Conservation (phyloP, 1,139 yeast species). For the Saccharomyces uvarum region DNA sequence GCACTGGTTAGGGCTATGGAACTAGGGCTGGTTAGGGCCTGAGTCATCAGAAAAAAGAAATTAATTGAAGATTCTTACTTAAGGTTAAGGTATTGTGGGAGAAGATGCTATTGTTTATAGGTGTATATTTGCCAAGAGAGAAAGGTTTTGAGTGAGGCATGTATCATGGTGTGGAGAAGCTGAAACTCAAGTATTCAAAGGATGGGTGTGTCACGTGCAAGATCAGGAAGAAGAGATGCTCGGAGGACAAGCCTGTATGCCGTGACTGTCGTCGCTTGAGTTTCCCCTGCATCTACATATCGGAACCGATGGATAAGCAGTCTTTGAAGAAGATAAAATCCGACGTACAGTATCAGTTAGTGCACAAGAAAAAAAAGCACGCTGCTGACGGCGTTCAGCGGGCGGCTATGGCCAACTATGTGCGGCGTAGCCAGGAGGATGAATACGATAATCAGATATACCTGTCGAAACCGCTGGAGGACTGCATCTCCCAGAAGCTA, state of each 20-base stretch:
- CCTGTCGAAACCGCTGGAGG: constrained; percentile 17
- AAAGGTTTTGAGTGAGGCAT: neutral
- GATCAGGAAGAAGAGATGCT: constrained; percentile 54
- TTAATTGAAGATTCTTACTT: neutral
- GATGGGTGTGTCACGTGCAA: constrained; percentile 58
- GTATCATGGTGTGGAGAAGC: neutral
- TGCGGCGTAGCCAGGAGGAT: neutral
- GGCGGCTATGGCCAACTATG: neutral
- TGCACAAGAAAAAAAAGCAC: neutral
- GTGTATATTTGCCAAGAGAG: neutral
- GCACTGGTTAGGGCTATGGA: neutral
- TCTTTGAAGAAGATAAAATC: constrained; percentile 17
- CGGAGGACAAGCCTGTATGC: constrained; percentile 49
- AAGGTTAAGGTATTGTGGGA: neutral
- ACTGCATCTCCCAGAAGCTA: constrained; percentile 30
- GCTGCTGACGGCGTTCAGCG: neutral
- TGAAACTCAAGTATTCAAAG: constrained; percentile 31
- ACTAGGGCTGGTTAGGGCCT: neutral
- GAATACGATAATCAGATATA: constrained; percentile 1
- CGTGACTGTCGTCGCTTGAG: constrained; percentile 44
- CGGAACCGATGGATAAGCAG: constrained; percentile 25
- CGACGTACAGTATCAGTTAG: constrained; percentile 4
- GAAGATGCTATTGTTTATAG: neutral
- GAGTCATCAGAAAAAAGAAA: neutral
- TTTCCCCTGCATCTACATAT: constrained; percentile 43